These are phyloP conservation scores for Gaertneriomyces semiglobifer DNA, from an alignment of 192 early-diverging fungal species.

Conservation along the genomic window DNA sequence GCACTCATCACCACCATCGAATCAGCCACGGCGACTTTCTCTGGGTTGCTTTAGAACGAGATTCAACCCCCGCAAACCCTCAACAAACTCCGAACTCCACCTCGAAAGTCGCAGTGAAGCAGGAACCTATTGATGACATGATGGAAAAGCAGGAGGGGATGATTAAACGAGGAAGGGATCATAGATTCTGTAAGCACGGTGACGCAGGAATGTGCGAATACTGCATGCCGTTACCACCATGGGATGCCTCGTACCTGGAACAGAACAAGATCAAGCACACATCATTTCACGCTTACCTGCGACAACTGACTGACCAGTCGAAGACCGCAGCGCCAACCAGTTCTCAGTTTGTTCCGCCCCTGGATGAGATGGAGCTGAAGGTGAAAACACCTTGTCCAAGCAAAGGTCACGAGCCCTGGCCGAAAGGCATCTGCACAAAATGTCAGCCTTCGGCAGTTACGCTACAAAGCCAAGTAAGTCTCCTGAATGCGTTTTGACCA, in stretches of 20 bases:
- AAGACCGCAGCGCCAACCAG: slow-evolving; percentile 50
- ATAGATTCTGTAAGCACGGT: slow-evolving; percentile 78
- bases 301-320: slow-evolving; percentile 64
- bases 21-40: slow-evolving; percentile 46
- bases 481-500: background rate
- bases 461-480: slow-evolving; percentile 67
- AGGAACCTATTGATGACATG: slow-evolving; percentile 75
- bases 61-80: slow-evolving; percentile 16
- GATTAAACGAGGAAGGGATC: slow-evolving; percentile 74
- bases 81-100: slow-evolving; percentile 3
- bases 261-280: slow-evolving; percentile 95
- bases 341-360: slow-evolving; percentile 62
- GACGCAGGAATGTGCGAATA: slow-evolving; percentile 88
- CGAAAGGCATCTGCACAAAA: slow-evolving; percentile 93
- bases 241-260: slow-evolving; percentile 79
- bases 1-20: background rate
- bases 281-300: slow-evolving; percentile 90
- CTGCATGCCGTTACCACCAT: slow-evolving; percentile 89
- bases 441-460: slow-evolving; percentile 95
- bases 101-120: slow-evolving; percentile 29
- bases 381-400: slow-evolving; percentile 75
- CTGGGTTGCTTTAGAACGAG: slow-evolving; percentile 23
- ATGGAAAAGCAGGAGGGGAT: slow-evolving; percentile 79
- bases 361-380: slow-evolving; percentile 79
- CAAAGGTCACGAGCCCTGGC: slow-evolving; percentile 82